These are phyloP conservation scores for Hemerocallis citrina DNA, from an alignment of 106 monocot species.

Conservation along the genomic window DNA sequence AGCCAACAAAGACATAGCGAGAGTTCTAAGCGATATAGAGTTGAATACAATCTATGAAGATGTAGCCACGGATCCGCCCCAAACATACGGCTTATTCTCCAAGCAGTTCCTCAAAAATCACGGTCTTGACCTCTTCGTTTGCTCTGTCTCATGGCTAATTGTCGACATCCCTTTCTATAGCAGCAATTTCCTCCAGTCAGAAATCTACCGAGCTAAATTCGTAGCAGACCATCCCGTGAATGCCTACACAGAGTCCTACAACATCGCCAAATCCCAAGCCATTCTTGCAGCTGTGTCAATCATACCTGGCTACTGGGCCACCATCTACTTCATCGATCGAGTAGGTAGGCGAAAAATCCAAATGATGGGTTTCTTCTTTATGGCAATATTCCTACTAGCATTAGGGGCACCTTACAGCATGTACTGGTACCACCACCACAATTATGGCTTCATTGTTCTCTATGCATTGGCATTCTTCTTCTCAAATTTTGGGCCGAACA, in stretches of 20 bases:
- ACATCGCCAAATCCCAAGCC: conserved; percentile 46
- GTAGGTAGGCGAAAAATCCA: conserved; percentile 43
- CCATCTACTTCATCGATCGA: conserved; percentile 51
- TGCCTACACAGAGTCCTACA: conserved; percentile 31
- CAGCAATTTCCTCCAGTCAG: conserved; percentile 45
- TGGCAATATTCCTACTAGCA: conserved; percentile 43
- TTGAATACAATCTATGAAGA: not conserved
- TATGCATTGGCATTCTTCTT: conserved; percentile 32
- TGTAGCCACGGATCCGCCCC: not conserved
- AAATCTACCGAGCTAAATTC: conserved; percentile 28
- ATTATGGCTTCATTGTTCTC: not conserved
- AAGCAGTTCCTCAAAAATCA: conserved; percentile 15
- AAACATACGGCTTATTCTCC: conserved; percentile 16
- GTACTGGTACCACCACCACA: conserved; percentile 10
- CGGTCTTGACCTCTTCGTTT: conserved; percentile 27
- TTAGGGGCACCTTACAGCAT: conserved; percentile 20
- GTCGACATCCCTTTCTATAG: conserved; percentile 57
- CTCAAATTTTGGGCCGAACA: conserved; percentile 52
- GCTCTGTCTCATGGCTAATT: conserved; percentile 21
- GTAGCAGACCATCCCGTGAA: not conserved
- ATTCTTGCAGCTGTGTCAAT: conserved; percentile 34
- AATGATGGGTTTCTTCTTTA: conserved; percentile 45
- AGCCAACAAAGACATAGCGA: not conserved
- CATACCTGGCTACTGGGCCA: conserved; percentile 54
- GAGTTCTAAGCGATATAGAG: not conserved